Evolutionary conservation across 306 rosid genomes (phyloP).

Genomic region (Begonia masoniana): DNA sequence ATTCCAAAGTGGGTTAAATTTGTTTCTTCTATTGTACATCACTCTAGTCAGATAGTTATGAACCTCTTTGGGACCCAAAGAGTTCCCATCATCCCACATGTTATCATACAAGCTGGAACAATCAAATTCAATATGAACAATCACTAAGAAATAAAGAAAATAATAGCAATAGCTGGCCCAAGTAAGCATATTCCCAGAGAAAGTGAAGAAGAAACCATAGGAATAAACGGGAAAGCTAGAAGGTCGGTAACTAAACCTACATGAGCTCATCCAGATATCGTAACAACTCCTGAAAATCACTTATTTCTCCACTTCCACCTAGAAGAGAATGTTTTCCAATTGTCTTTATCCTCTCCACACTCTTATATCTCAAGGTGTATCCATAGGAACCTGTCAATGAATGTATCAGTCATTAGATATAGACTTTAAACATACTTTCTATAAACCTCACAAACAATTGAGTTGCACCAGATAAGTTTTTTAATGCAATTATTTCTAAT

Average conservation of each 20-base stretch:
- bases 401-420: slow-evolving; percentile 12
- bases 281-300: slow-evolving; percentile 85
- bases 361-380: slow-evolving; percentile 87
- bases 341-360: slow-evolving; percentile 72
- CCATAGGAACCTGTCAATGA: slow-evolving; percentile 68
- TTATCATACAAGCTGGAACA: slow-evolving; percentile 63
- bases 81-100: slow-evolving; percentile 75
- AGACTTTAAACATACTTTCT: neutral
- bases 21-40: slow-evolving; percentile 59
- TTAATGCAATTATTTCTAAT: too few relatives aligned
- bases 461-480: too few relatives aligned
- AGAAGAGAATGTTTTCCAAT: slow-evolving; percentile 85
- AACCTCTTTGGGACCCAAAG: slow-evolving; percentile 54
- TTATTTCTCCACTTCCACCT: slow-evolving; percentile 91
- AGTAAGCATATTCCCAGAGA: too few relatives aligned
- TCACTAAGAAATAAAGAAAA: neutral
- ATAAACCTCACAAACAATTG: too few relatives aligned
- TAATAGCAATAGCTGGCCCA: too few relatives aligned
- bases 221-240: too few relatives aligned
- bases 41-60: slow-evolving; percentile 45
- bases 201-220: too few relatives aligned
- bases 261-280: slow-evolving; percentile 72
- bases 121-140: slow-evolving; percentile 8
- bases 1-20: slow-evolving; percentile 52
- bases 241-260: slow-evolving; percentile 25